A percentile compares a stretch with the other conserved stretches of the same genome.
Evolutionary conservation across 495 filamentous ascomycete genomes (phyloP).

Genomic region (Penicillium tannophilum): DNA sequence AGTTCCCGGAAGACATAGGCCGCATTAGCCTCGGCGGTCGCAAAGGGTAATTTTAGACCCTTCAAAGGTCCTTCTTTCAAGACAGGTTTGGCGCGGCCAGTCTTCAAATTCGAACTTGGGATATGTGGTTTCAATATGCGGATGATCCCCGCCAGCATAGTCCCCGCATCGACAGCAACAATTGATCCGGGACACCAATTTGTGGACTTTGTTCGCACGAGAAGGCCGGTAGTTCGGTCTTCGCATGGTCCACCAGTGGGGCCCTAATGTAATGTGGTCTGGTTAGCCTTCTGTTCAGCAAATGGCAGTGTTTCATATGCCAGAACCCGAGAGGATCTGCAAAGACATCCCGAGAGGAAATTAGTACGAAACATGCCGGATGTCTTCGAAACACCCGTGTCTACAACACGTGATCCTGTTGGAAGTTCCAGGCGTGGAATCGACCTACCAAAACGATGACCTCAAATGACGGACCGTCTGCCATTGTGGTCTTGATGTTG

Average conservation of each 20-base stretch:
- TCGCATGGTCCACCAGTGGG: conserved; percentile 89
- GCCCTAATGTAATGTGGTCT: conserved; percentile 59
- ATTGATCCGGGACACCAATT: conserved; percentile 79
- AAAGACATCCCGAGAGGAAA: background rate
- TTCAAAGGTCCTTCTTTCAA: conserved; percentile 66
- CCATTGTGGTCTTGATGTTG: conserved; percentile 13
- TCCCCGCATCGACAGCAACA: conserved; percentile 89
- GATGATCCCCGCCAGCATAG: conserved; percentile 81
- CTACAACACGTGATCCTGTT: background rate
- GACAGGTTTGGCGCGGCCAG: conserved; percentile 16
- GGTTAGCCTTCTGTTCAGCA: conserved; percentile 21
- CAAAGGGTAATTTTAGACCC: conserved; percentile 65
- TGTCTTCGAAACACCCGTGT: conserved; percentile 5
- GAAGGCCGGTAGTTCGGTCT: conserved; percentile 83
- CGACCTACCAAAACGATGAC: conserved; percentile 78
- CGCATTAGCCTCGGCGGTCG: conserved; percentile 72
- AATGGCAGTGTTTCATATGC: conserved; percentile 23
- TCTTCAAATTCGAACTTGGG: conserved; percentile 36
- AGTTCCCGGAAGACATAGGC: conserved; percentile 73
- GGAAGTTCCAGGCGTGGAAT: conserved; percentile 12
- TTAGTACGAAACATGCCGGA: background rate
- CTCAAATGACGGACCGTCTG: conserved; percentile 59
- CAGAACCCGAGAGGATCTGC: conserved; percentile 18
- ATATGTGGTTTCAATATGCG: conserved; percentile 64
- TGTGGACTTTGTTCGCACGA: conserved; percentile 78